Base-by-base conservation (phyloP, 2,329 filamentous ascomycete species). In the Phoma sp. region DNA sequence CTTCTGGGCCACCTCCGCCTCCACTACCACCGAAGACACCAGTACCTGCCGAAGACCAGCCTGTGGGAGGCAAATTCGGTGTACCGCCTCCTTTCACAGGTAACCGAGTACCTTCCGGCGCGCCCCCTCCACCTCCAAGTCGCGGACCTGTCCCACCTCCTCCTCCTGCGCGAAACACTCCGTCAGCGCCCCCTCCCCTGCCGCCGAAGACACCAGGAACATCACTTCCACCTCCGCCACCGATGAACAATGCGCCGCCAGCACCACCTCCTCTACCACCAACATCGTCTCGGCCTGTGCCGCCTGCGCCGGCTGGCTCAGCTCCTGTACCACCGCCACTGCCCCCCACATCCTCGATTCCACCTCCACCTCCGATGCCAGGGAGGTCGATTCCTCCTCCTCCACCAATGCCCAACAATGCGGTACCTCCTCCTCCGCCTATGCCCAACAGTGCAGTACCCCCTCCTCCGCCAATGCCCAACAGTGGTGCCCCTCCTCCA, bases 11-110 rank as follows among this genome's bases (percentile, higher is more conserved):
- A 1, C 88, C 88, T 25, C 85, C 87, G 22, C 88, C 88, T 33
- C 88, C 88, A 10, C 87, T 81, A 15, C 80, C 81, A 17, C 76
- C 80, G 1, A 83, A 83, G 67, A 78, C 77, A 39, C 80, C 80
- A 1, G 78, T 91, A 46, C 88, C 91, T 36, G 89, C 92, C 24
- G 79, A 80, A 13, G 64, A 72, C 12, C 82, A 85, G 51, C 80
- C 82, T 41, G 75, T 80, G 19, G 77, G 76, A 32, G 81, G 84
- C 48, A 88, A 81, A 62, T 92, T 91, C 68, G 85, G 84, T 31
- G 91, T 96, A 6, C 92, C 93, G 51, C 92, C 93, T 6, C 86
- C 91, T 2, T 96, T 96, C 68, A 71, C 83, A 43, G 88, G 89
- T 40, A 85, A 88, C 59, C 79, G 85, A 27, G 65, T 76, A 29